Conservation (phyloP, 2,329 filamentous ascomycete species). For the Orbilia quercus region DNA sequence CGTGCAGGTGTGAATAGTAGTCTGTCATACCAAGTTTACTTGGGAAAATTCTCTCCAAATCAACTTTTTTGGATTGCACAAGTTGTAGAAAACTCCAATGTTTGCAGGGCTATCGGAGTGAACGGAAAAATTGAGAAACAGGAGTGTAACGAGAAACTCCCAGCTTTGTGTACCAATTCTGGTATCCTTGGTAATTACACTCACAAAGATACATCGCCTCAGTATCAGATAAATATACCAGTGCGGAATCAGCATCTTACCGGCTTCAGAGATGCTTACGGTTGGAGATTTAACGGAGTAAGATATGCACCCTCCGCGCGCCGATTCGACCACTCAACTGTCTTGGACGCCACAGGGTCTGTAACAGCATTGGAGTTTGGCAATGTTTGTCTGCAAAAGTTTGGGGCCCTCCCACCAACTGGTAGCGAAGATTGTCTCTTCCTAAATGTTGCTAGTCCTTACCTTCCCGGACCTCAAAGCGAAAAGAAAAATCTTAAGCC, state of each 20-base stretch:
- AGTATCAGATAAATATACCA: conserved; percentile 63
- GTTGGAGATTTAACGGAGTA: conserved; percentile 68
- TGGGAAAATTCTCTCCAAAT: conserved; percentile 56
- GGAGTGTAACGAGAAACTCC: conserved; percentile 58
- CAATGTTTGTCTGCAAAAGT: conserved; percentile 64
- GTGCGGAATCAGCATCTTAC: conserved; percentile 63
- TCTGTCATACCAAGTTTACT: conserved; percentile 61
- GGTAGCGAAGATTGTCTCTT: conserved; percentile 67
- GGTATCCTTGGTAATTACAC: conserved; percentile 64
- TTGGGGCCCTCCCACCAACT: conserved; percentile 59
- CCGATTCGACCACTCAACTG: conserved; percentile 65
- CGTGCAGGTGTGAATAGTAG: conserved; percentile 60
- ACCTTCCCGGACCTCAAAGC: background rate
- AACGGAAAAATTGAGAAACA: conserved; percentile 58
- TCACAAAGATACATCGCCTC: conserved; percentile 61
- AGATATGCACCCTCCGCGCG: conserved; percentile 65
- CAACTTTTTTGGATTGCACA: conserved; percentile 63
- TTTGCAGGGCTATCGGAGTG: conserved; percentile 59
- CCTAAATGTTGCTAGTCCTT: conserved; percentile 64
- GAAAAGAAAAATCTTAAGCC: conserved; percentile 25
- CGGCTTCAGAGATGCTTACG: conserved; percentile 64
- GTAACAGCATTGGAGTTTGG: conserved; percentile 63
- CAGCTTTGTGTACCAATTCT: conserved; percentile 65
- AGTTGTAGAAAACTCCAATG: background rate
- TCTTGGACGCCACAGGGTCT: conserved; percentile 62